phyloP scores from a whole-genome alignment of 2,329 filamentous ascomycete genomes.

The Sarocladiaceae sp. region DNA sequence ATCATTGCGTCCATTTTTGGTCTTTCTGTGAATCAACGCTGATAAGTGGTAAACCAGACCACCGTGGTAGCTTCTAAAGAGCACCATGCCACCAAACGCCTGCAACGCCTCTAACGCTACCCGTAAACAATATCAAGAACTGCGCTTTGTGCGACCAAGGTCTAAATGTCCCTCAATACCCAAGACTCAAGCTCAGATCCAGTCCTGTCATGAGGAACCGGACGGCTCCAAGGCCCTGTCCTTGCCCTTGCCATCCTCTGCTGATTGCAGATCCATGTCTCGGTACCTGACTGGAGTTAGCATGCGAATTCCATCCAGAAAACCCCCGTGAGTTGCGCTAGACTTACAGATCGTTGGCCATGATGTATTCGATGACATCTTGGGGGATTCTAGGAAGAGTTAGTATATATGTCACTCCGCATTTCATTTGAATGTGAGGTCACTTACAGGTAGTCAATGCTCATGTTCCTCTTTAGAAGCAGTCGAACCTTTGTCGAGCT shows the following conservation, averaged over 20 bases:
- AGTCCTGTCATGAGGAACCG: conserved; percentile 2
- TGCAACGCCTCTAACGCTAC: too few relatives aligned
- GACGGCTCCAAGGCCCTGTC: neutral
- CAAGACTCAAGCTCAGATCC: too few relatives aligned
- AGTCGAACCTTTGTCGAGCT: conserved; percentile 77
- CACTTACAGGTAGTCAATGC: conserved; percentile 58
- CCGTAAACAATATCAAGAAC: too few relatives aligned
- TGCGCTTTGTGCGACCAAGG: too few relatives aligned
- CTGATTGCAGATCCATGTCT: conserved; percentile 9
- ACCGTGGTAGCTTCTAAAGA: too few relatives aligned
- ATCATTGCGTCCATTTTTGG: too few relatives aligned
- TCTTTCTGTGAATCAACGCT: too few relatives aligned
- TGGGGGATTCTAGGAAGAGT: conserved; percentile 45
- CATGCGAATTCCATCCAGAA: too few relatives aligned
- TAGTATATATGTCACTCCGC: neutral
- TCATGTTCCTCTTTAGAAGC: conserved; percentile 73
- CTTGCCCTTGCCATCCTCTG: conserved; percentile 9
- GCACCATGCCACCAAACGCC: too few relatives aligned
- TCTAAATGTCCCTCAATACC: too few relatives aligned
- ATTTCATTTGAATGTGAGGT: neutral
- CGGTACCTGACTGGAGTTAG: conserved; percentile 6
- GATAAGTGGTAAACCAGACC: too few relatives aligned
- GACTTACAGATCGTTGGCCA: conserved; percentile 55
- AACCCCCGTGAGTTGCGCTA: too few relatives aligned
- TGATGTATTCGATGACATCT: conserved; percentile 68